phyloP scores from a whole-genome alignment of 2,329 filamentous ascomycete species.

The Colletotrichum camelliae region DNA sequence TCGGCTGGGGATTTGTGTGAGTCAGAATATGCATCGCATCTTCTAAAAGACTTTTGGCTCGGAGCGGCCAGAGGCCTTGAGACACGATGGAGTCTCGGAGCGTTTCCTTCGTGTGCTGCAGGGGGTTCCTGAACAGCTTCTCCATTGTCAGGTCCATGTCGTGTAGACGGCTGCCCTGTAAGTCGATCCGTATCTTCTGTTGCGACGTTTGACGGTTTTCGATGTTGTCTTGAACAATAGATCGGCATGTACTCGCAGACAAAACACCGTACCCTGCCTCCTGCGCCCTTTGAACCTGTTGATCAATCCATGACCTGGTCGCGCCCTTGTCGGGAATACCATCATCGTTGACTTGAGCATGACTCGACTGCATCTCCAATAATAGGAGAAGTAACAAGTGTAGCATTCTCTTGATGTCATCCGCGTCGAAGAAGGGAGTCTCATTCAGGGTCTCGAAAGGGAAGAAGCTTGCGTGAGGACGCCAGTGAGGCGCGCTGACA shows the following conservation, averaged over 20 bases:
- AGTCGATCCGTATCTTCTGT: not conserved
- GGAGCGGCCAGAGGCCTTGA: not conserved
- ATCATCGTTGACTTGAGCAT: not conserved
- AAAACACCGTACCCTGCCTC: not conserved
- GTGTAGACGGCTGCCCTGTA: not conserved
- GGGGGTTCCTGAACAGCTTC: not conserved
- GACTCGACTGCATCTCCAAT: not conserved
- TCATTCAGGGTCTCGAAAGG: not conserved
- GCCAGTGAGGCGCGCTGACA: not conserved
- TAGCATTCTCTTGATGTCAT: not conserved
- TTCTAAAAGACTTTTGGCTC: not conserved
- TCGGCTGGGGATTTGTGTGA: not conserved
- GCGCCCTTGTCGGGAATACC: not conserved
- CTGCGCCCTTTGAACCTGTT: not conserved
- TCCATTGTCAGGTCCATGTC: not conserved
- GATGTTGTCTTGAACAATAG: not conserved
- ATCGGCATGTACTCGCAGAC: not conserved
- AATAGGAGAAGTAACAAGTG: not conserved
- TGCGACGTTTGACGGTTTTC: not conserved
- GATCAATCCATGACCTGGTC: not conserved
- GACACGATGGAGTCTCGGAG: not conserved
- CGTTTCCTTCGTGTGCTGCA: not conserved
- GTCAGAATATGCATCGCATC: not conserved
- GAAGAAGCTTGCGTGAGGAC: not conserved
- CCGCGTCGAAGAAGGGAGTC: not conserved